Conservation (phyloP, 2,329 filamentous ascomycete genomes). For the Trichoderma sp. region DNA sequence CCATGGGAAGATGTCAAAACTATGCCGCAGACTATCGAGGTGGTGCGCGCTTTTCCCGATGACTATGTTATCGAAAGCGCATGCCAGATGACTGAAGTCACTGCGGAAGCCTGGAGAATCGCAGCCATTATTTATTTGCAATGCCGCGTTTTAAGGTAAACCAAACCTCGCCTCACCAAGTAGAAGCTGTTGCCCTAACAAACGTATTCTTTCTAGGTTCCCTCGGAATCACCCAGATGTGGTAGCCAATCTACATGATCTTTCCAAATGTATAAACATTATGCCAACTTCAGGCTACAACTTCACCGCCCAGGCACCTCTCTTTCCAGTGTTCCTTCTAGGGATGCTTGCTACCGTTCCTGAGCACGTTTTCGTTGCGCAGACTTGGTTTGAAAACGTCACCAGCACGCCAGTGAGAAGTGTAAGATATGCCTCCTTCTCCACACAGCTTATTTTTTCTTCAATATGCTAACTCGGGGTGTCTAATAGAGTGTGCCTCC, state of each 20-base stretch:
- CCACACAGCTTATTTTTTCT: no score
- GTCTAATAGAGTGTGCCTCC: slow-evolving; percentile 39
- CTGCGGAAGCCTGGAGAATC: slow-evolving; percentile 42
- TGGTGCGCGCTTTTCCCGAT: slow-evolving; percentile 29
- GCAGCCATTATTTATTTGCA: slow-evolving; percentile 39
- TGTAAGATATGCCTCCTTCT: slow-evolving; percentile 30
- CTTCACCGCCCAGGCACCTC: slow-evolving; percentile 42
- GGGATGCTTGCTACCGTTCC: slow-evolving; percentile 35
- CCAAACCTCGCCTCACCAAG: neutral
- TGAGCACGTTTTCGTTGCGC: slow-evolving; percentile 31
- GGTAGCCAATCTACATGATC: slow-evolving; percentile 30
- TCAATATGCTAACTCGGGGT: neutral
- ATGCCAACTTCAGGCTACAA: slow-evolving; percentile 41
- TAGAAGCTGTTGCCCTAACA: neutral
- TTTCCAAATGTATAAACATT: slow-evolving; percentile 38
- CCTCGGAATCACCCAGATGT: slow-evolving; percentile 38
- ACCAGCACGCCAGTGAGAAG: slow-evolving; percentile 38
- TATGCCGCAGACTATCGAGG: slow-evolving; percentile 26
- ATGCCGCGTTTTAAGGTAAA: slow-evolving; percentile 38
- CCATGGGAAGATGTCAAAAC: slow-evolving; percentile 24
- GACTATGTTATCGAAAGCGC: slow-evolving; percentile 28
- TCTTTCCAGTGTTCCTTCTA: slow-evolving; percentile 42
- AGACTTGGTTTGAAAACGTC: slow-evolving; percentile 37
- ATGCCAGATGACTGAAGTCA: slow-evolving; percentile 39
- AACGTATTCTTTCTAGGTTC: slow-evolving; percentile 29